Evolutionary conservation across 495 filamentous ascomycete species (phyloP).

Genomic region (Penicillium soppii): DNA sequence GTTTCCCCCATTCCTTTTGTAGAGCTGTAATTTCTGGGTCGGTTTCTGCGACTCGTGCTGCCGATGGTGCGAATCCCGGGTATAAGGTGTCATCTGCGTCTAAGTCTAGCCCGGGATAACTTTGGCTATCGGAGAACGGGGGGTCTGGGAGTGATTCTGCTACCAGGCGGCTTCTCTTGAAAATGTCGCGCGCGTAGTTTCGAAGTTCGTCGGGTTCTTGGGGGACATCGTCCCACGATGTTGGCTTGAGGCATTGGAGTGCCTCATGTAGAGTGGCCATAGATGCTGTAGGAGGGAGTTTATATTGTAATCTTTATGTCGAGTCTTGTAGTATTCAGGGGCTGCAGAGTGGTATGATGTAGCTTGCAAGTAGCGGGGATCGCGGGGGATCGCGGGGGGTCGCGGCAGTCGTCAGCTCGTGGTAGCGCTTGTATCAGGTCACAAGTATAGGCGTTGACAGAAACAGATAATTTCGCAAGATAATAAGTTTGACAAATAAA

Average conservation of each 20-base stretch:
- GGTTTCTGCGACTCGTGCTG: conserved; percentile 50
- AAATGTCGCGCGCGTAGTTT: conserved; percentile 57
- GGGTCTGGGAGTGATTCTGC: conserved; percentile 76
- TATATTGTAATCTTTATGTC: neutral
- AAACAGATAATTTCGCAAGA: neutral
- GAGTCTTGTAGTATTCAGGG: neutral
- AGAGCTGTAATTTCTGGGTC: conserved; percentile 49
- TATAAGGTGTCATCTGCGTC: conserved; percentile 27
- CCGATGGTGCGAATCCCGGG: conserved; percentile 50
- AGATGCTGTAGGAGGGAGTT: neutral
- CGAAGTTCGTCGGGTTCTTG: conserved; percentile 48
- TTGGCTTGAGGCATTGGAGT: conserved; percentile 70
- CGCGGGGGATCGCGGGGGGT: neutral
- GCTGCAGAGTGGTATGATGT: neutral
- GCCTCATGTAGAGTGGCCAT: conserved; percentile 72
- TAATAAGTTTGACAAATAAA: neutral
- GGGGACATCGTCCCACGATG: conserved; percentile 63
- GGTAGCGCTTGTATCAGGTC: neutral
- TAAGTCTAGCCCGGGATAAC: neutral
- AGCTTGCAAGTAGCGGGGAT: neutral
- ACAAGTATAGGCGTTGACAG: neutral
- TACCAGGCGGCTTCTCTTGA: conserved; percentile 64
- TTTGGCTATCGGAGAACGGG: conserved; percentile 24
- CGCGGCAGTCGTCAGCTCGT: neutral
- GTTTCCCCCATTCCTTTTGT: conserved; percentile 82